Percentiles rank a stretch among this genome's conserved stretches.
Conservation (phyloP, 306 rosid genomes). For the Cajanus cajan region DNA sequence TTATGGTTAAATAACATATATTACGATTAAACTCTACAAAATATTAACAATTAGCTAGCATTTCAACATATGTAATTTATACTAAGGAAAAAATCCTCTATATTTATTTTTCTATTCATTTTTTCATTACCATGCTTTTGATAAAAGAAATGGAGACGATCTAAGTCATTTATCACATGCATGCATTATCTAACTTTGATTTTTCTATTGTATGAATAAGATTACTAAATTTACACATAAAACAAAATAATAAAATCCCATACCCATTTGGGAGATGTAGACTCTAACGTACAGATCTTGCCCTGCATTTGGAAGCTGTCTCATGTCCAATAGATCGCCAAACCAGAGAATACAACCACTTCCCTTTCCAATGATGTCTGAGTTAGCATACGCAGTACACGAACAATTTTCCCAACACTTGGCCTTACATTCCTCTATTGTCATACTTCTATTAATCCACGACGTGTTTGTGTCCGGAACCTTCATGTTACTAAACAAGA, state of each 20-base stretch:
- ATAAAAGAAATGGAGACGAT: no score
- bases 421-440: conserved; percentile 43
- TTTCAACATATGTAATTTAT: no score
- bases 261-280: conserved; percentile 44
- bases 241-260: not conserved
- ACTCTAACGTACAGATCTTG: conserved; percentile 45
- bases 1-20: no score
- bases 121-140: no score
- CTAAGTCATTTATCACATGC: no score
- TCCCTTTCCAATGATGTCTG: conserved; percentile 36
- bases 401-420: conserved; percentile 55
- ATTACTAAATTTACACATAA: not conserved
- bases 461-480: conserved; percentile 40
- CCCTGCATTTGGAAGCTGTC: conserved; percentile 24
- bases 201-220: not conserved
- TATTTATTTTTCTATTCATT: no score
- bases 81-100: no score
- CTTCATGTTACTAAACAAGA: conserved; percentile 24
- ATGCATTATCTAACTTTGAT: not conserved
- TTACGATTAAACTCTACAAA: no score
- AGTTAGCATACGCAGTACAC: conserved; percentile 44
- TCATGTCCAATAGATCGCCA: conserved; percentile 49
- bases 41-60: no score
- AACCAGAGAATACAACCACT: conserved; percentile 59
- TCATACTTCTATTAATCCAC: conserved; percentile 43